Conservation (phyloP, 2,329 filamentous ascomycete species). For the Polychaeton citri region DNA sequence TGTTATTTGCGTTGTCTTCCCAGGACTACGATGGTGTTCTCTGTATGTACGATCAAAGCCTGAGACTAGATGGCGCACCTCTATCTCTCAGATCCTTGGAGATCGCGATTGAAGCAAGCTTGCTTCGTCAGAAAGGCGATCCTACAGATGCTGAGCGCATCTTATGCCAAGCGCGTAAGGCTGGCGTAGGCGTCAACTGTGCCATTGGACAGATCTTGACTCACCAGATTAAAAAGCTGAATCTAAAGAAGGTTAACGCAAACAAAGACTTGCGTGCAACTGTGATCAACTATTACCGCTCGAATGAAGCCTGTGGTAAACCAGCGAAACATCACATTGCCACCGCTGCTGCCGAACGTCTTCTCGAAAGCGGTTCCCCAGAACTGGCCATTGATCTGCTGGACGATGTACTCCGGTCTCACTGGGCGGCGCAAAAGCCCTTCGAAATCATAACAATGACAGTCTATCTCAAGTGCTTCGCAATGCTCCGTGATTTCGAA, state of each 20-base stretch:
- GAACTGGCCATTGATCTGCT: constrained; percentile 17
- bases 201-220: constrained; percentile 16
- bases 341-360: constrained; percentile 15
- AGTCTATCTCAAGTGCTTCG: constrained; percentile 19
- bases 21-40: constrained; percentile 10
- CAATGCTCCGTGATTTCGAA: background rate
- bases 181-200: constrained; percentile 17
- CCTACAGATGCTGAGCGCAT: constrained; percentile 9
- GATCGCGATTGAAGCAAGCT: constrained; percentile 16
- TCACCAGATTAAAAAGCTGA: constrained; percentile 15
- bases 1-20: constrained; percentile 14
- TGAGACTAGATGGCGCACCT: no score
- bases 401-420: constrained; percentile 12
- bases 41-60: constrained; percentile 11
- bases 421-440: constrained; percentile 9
- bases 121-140: constrained; percentile 12
- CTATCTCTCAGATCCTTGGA: no score
- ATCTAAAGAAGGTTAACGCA: no score
- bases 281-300: no score
- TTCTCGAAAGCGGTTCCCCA: constrained; percentile 14
- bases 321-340: constrained; percentile 15
- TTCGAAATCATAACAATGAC: constrained; percentile 19
- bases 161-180: constrained; percentile 12
- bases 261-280: no score
- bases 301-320: constrained; percentile 14